Conservation (phyloP, 1,284 basidiomycete species). For the Moesziomyces aphidis region DNA sequence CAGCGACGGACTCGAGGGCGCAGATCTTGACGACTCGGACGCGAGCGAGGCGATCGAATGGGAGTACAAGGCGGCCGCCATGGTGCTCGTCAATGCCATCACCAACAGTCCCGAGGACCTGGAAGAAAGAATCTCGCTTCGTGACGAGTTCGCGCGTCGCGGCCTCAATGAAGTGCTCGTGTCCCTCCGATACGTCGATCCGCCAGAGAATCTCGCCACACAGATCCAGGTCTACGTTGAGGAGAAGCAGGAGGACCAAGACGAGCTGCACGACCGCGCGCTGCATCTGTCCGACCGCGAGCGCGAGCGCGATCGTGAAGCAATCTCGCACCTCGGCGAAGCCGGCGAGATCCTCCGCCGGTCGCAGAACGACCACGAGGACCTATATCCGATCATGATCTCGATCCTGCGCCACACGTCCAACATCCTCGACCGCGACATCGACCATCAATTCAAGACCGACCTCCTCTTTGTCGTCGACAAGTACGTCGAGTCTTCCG, state of each 20-base stretch:
- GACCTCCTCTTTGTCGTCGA: slow-evolving; percentile 76
- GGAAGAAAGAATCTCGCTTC: slow-evolving; percentile 80
- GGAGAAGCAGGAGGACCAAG: slow-evolving; percentile 88
- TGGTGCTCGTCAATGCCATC: slow-evolving; percentile 82
- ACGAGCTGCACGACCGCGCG: slow-evolving; percentile 73
- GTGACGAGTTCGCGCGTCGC: slow-evolving; percentile 82
- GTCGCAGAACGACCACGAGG: slow-evolving; percentile 55
- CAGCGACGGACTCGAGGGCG: slow-evolving; percentile 56
- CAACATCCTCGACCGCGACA: slow-evolving; percentile 74
- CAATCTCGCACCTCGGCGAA: slow-evolving; percentile 39
- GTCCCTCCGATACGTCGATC: slow-evolving; percentile 79
- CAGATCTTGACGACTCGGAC: slow-evolving; percentile 23
- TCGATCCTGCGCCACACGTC: slow-evolving; percentile 72
- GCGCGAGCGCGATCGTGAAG: slow-evolving; percentile 19
- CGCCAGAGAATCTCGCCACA: slow-evolving; percentile 78
- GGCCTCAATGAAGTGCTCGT: slow-evolving; percentile 85
- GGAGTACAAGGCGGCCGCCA: slow-evolving; percentile 81
- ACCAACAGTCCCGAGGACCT: slow-evolving; percentile 80
- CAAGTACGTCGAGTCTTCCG: slow-evolving; percentile 77
- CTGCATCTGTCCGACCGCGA: slow-evolving; percentile 27
- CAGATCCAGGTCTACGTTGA: slow-evolving; percentile 85
- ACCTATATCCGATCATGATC: slow-evolving; percentile 62
- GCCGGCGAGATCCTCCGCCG: slow-evolving; percentile 39
- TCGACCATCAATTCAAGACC: slow-evolving; percentile 75
- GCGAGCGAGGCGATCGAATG: slow-evolving; percentile 71